A percentile compares a stretch with the other conserved stretches of the same genome.
phyloP scores from a whole-genome alignment of 345 rosid species.

The Brassica napus region DNA sequence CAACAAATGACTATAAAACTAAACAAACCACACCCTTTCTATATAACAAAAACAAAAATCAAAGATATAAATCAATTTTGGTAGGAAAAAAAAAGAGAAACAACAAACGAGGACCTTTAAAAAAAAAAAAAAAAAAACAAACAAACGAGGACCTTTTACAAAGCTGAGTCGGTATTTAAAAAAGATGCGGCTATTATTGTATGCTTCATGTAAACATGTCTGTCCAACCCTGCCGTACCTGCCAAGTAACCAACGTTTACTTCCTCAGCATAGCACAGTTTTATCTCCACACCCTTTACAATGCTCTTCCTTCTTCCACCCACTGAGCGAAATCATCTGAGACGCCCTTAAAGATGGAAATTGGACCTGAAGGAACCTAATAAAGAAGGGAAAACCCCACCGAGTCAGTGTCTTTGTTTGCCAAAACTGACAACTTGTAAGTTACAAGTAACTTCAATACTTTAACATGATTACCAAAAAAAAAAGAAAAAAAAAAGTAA shows the following conservation, averaged over 20 bases:
- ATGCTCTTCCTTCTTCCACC: constrained; percentile 25
- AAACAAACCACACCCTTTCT: constrained; percentile 9
- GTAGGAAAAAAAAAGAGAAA: not conserved
- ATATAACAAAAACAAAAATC: constrained; percentile 8
- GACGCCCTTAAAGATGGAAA: too few relatives aligned
- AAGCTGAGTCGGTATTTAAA: constrained; percentile 27
- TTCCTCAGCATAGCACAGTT: not conserved
- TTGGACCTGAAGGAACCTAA: constrained; percentile 18
- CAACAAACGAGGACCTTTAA: too few relatives aligned
- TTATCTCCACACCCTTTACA: not conserved
- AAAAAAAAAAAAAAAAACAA: not conserved
- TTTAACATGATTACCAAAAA: not conserved
- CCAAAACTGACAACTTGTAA: not conserved
- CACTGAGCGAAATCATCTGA: constrained; percentile 25
- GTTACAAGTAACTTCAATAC: not conserved
- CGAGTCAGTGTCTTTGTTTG: constrained; percentile 26
- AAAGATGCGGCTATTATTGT: constrained; percentile 11
- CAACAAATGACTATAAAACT: not conserved
- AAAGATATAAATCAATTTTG: not conserved
- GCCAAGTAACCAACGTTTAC: constrained; percentile 19
- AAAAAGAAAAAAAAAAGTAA: too few relatives aligned
- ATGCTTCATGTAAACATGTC: not conserved
- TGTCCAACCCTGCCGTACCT: constrained; percentile 1
- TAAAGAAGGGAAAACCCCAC: not conserved
- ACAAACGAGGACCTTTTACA: not conserved